A percentile compares a stretch with the other conserved stretches of the same genome.
Evolutionary conservation across 2,329 filamentous ascomycete species (phyloP).

Genomic region (Alternaria solani): DNA sequence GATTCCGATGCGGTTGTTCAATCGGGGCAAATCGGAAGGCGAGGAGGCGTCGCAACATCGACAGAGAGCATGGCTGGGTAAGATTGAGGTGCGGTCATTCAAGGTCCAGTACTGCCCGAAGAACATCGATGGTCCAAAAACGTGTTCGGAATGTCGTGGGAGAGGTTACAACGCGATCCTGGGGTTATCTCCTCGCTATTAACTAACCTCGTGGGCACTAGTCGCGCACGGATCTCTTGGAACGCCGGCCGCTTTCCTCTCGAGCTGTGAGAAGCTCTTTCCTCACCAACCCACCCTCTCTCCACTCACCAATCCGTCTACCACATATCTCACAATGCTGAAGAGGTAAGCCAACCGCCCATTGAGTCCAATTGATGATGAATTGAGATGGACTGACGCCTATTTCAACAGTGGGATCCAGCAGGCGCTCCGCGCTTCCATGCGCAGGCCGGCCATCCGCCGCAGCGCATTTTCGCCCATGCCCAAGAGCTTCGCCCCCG

Average conservation of each 20-base stretch:
- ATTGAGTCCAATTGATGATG: slow-evolving; percentile 50
- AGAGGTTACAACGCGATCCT: not conserved
- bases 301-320: slow-evolving; percentile 42
- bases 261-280: slow-evolving; percentile 27
- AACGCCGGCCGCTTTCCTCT: slow-evolving; percentile 12
- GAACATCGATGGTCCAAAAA: not conserved
- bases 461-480: slow-evolving; percentile 63
- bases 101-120: not conserved
- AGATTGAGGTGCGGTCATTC: not conserved
- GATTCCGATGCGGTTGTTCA: not conserved
- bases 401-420: slow-evolving; percentile 68
- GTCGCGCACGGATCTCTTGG: slow-evolving; percentile 17
- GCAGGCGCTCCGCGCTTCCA: slow-evolving; percentile 69
- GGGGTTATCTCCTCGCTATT: not conserved
- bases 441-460: slow-evolving; percentile 64
- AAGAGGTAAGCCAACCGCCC: slow-evolving; percentile 62
- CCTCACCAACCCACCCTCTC: slow-evolving; percentile 38
- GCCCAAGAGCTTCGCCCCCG: slow-evolving; percentile 65
- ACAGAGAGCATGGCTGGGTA: not conserved
- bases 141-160: not conserved
- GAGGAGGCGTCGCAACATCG: not conserved
- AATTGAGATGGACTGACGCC: slow-evolving; percentile 35
- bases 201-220: slow-evolving; percentile 15
- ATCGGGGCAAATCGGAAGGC: slow-evolving; percentile 2
- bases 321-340: slow-evolving; percentile 65